A percentile compares a stretch with the other conserved stretches of the same genome.
Evolutionary conservation across 1,139 yeast species (phyloP).

Genomic region (Geotrichum reessii): DNA sequence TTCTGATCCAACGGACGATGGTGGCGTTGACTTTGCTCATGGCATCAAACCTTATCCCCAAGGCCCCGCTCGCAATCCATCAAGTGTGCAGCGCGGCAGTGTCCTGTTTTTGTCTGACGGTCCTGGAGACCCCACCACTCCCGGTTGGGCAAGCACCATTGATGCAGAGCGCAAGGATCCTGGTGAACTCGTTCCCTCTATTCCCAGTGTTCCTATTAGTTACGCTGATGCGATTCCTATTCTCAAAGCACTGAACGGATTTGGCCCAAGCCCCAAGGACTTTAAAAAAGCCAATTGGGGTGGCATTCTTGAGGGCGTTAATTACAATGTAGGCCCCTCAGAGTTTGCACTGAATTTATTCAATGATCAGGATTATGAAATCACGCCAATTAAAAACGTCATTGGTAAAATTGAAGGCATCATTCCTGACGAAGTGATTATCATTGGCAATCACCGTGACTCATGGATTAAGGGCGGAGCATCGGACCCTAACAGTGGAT

Average conservation of each 20-base stretch:
- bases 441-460: slow-evolving; percentile 67
- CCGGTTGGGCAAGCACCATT: slow-evolving; percentile 64
- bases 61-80: slow-evolving; percentile 66
- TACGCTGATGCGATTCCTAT: slow-evolving; percentile 54
- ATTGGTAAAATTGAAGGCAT: slow-evolving; percentile 53
- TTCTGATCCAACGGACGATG: slow-evolving; percentile 66
- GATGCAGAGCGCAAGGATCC: slow-evolving; percentile 49
- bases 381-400: slow-evolving; percentile 55
- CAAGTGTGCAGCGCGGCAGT: slow-evolving; percentile 75
- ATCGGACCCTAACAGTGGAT: slow-evolving; percentile 65
- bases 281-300: slow-evolving; percentile 41
- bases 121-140: slow-evolving; percentile 91
- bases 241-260: slow-evolving; percentile 48
- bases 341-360: slow-evolving; percentile 46
- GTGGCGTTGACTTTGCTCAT: slow-evolving; percentile 43
- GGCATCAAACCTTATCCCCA: slow-evolving; percentile 57
- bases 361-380: slow-evolving; percentile 52
- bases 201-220: slow-evolving; percentile 60
- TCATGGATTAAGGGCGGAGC: slow-evolving; percentile 73
- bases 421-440: slow-evolving; percentile 44
- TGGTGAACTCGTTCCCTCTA: slow-evolving; percentile 46
- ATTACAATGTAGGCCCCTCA: slow-evolving; percentile 61
- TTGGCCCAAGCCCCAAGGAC: slow-evolving; percentile 41
- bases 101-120: slow-evolving; percentile 67
- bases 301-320: slow-evolving; percentile 45